Percentiles rank a stretch among this genome's conserved stretches.
These are phyloP conservation scores for Apiotrichum domesticum DNA, from an alignment of 1,284 basidiomycete genomes.

Conservation along the genomic window DNA sequence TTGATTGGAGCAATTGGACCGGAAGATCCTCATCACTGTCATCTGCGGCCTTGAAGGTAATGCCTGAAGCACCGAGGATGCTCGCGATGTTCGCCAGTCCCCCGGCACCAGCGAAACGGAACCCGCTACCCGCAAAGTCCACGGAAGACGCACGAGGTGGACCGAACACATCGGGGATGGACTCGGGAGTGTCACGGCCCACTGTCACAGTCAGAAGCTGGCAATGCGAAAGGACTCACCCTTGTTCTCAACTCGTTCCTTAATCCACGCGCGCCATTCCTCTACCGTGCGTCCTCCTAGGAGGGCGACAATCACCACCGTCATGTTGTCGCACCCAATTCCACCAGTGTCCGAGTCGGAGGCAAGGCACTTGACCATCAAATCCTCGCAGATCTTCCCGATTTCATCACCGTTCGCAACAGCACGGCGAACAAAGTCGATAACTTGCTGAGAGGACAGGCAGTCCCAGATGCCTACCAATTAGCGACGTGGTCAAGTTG, in stretches of 20 bases:
- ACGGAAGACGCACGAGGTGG: constrained; percentile 13
- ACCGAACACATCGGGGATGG: constrained; percentile 45
- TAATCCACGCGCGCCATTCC: constrained; percentile 91
- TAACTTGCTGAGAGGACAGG: constrained; percentile 82
- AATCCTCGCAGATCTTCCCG: constrained; percentile 73
- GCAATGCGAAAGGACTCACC: constrained; percentile 53
- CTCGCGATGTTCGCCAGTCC: constrained; percentile 43
- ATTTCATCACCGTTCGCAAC: constrained; percentile 77
- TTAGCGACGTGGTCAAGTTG: constrained; percentile 1
- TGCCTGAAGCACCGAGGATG: constrained; percentile 41
- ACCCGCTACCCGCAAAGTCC: constrained; percentile 28
- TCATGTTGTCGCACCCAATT: constrained; percentile 99
- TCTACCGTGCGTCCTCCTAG: constrained; percentile 79
- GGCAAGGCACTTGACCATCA: constrained; percentile 90
- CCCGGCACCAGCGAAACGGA: constrained; percentile 37
- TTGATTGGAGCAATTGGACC: constrained; percentile 23
- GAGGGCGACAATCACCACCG: constrained; percentile 82
- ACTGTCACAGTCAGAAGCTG: constrained; percentile 35
- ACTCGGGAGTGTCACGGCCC: constrained; percentile 54
- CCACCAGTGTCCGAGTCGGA: constrained; percentile 90
- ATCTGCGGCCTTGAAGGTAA: constrained; percentile 36
- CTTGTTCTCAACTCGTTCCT: constrained; percentile 69
- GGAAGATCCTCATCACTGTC: constrained; percentile 42
- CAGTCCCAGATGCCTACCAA: constrained; percentile 96
- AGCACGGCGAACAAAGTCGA: constrained; percentile 80